Percentiles rank a stretch among this genome's conserved stretches.
Conservation (phyloP, 495 filamentous ascomycete genomes). For the Penicillium parvum region DNA sequence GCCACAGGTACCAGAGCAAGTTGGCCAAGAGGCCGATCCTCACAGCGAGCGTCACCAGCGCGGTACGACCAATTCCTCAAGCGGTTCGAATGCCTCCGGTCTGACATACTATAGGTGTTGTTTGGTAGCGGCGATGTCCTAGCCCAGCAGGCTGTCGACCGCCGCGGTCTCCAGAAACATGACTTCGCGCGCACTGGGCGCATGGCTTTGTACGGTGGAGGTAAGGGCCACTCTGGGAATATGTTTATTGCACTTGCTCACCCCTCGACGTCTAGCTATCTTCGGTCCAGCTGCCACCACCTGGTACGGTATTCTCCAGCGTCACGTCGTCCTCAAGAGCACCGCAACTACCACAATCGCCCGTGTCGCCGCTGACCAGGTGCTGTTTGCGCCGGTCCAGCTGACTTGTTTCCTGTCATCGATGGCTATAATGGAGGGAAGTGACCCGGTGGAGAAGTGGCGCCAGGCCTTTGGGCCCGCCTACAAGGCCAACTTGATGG, state of each 20-base stretch:
- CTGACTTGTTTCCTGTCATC: conserved; percentile 76
- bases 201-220: conserved; percentile 90
- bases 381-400: conserved; percentile 78
- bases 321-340: conserved; percentile 59
- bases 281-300: conserved; percentile 89
- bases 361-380: conserved; percentile 79
- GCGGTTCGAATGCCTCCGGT: not conserved
- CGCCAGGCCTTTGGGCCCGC: conserved; percentile 60
- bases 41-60: conserved; percentile 83
- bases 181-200: conserved; percentile 75
- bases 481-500: conserved; percentile 78
- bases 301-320: conserved; percentile 81
- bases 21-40: conserved; percentile 78
- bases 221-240: conserved; percentile 43
- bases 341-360: conserved; percentile 68
- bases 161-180: conserved; percentile 71
- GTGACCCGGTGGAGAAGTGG: conserved; percentile 65
- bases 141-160: conserved; percentile 92
- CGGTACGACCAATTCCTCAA: conserved; percentile 39
- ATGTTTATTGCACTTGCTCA: conserved; percentile 3
- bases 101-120: conserved; percentile 54
- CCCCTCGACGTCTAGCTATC: conserved; percentile 50
- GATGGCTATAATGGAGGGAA: conserved; percentile 87
- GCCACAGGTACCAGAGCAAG: conserved; percentile 77
- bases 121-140: conserved; percentile 89